These are phyloP conservation scores for Coix lacrymajobi DNA, from an alignment of 176 grass and related monocot genomes.

Conservation along the genomic window DNA sequence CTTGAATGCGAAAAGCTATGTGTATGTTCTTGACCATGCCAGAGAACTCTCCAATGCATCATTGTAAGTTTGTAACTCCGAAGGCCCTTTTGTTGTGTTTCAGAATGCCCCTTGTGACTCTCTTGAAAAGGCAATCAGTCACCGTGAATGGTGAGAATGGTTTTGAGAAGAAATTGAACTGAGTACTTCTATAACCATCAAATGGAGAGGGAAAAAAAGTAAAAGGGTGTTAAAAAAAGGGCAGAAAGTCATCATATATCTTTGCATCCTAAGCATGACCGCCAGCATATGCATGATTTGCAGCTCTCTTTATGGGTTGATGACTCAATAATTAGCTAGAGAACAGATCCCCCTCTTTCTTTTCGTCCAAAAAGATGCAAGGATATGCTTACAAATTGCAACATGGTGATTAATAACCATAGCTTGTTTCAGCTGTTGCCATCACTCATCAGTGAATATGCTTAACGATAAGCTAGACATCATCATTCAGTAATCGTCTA, in stretches of 20 bases:
- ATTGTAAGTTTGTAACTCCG: not conserved
- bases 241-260: not conserved
- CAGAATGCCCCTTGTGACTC: not conserved
- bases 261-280: not conserved
- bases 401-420: slow-evolving; percentile 9
- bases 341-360: slow-evolving; percentile 24
- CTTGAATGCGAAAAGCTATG: not conserved
- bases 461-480: not conserved
- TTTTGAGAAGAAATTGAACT: not conserved
- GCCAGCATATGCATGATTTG: not conserved
- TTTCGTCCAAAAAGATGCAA: slow-evolving; percentile 9
- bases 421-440: not conserved
- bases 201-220: not conserved
- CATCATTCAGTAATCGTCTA: not conserved
- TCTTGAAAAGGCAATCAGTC: not conserved
- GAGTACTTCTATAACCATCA: not conserved
- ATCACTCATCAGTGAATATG: not conserved
- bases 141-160: not conserved
- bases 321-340: slow-evolving; percentile 2
- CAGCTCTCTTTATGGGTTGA: not conserved
- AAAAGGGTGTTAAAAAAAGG: not conserved
- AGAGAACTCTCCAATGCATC: not conserved
- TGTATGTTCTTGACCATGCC: slow-evolving; percentile 13
- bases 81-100: slow-evolving; percentile 5
- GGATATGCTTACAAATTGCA: slow-evolving; percentile 36